Evolutionary conservation across 192 early-diverging fungal species (phyloP).

Genomic region (Diversispora epigaea): DNA sequence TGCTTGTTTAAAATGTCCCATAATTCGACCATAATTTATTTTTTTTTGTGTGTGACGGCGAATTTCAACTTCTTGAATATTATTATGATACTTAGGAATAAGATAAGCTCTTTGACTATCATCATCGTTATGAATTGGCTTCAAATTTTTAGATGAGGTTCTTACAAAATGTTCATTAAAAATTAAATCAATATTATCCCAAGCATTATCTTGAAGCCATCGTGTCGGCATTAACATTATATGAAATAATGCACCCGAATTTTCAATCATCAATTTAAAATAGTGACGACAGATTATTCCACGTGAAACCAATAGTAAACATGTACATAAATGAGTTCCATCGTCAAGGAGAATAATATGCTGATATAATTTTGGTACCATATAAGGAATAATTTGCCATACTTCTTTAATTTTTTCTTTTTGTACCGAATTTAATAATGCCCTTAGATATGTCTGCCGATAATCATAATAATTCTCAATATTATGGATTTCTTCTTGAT

Average conservation of each 20-base stretch:
- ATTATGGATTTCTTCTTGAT: not conserved
- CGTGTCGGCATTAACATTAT: not conserved
- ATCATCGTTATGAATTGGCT: not conserved
- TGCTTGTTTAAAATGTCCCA: not conserved
- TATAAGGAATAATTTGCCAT: not conserved
- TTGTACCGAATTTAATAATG: not conserved
- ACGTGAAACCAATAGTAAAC: not conserved
- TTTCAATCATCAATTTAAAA: constrained; percentile 4
- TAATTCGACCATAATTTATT: not conserved
- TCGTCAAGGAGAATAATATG: not conserved
- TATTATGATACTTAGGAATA: no score
- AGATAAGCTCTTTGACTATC: not conserved
- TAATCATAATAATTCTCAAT: not conserved
- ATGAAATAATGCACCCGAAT: not conserved
- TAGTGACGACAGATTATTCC: not conserved
- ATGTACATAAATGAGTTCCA: not conserved
- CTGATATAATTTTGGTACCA: not conserved
- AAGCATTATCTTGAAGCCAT: not conserved
- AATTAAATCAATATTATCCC: not conserved
- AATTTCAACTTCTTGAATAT: constrained; percentile 2
- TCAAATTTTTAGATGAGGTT: constrained; percentile 7
- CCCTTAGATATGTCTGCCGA: not conserved
- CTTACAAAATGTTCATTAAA: not conserved
- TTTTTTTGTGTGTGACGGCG: not conserved
- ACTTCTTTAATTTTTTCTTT: not conserved